These are phyloP conservation scores for Arctostaphylos glauca DNA, from an alignment of 148 eudicot genomes.

Conservation along the genomic window DNA sequence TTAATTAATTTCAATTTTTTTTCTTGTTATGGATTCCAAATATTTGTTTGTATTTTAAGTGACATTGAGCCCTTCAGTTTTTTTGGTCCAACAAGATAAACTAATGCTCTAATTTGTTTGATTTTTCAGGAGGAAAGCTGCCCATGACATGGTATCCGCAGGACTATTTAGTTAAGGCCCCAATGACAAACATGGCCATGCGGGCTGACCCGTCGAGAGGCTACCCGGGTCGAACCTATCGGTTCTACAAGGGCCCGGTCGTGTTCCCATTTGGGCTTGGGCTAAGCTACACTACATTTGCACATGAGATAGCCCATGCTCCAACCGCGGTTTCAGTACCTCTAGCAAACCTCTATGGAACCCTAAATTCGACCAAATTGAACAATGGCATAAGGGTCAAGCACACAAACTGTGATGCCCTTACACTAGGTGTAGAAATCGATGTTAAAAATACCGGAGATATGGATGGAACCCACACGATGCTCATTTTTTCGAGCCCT, in stretches of 20 bases:
- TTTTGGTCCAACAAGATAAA: not conserved
- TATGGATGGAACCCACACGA: slow-evolving; percentile 62
- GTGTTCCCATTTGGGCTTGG: slow-evolving; percentile 53
- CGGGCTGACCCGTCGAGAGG: slow-evolving; percentile 39
- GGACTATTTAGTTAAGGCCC: slow-evolving; percentile 43
- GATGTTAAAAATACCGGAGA: slow-evolving; percentile 61
- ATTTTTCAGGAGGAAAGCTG: slow-evolving; percentile 53
- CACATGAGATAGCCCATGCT: slow-evolving; percentile 45
- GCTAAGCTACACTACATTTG: slow-evolving; percentile 62
- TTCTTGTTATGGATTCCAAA: not conserved
- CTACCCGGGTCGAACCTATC: slow-evolving; percentile 50
- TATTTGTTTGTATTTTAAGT: not conserved
- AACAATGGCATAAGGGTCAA: slow-evolving; percentile 41
- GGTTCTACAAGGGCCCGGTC: slow-evolving; percentile 42
- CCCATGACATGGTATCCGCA: slow-evolving; percentile 83
- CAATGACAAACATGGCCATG: slow-evolving; percentile 60
- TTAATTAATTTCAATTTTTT: not conserved
- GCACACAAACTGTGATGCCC: slow-evolving; percentile 55
- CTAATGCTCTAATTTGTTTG: not conserved
- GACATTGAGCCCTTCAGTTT: no score
- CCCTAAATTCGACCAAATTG: slow-evolving; percentile 34
- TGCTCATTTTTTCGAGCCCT: slow-evolving; percentile 59
- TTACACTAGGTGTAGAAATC: slow-evolving; percentile 35
- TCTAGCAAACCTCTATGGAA: slow-evolving; percentile 23
- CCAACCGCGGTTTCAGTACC: slow-evolving; percentile 41